phyloP scores from a whole-genome alignment of 139 green algal species.

The Chlorella sp. region DNA sequence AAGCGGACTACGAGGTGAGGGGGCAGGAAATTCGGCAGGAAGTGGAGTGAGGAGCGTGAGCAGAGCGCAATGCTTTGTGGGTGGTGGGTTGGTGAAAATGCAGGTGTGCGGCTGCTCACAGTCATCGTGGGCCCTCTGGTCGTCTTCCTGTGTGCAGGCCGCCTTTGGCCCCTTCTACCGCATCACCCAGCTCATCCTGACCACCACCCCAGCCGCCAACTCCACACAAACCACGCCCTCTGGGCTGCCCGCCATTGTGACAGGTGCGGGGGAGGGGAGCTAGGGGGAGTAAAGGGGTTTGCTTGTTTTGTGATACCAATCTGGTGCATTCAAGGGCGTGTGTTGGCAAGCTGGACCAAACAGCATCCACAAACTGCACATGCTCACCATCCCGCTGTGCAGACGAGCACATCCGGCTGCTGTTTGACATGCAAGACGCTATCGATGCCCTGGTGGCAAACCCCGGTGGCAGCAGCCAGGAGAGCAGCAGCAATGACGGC shows the following conservation, averaged over 20 bases:
- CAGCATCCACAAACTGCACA: too few relatives aligned
- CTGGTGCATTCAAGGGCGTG: too few relatives aligned
- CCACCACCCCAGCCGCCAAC: constrained; percentile 45
- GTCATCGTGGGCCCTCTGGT: too few relatives aligned
- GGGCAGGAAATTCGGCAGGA: neutral
- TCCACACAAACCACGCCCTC: constrained; percentile 30
- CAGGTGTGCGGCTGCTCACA: too few relatives aligned
- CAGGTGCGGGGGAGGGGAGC: neutral
- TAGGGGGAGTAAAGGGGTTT: too few relatives aligned
- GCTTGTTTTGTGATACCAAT: too few relatives aligned
- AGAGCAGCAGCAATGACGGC: neutral
- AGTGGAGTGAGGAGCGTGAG: neutral
- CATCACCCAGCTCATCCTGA: constrained; percentile 83
- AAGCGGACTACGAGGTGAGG: constrained; percentile 76
- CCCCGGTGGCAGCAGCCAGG: neutral
- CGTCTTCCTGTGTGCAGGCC: constrained; percentile 21
- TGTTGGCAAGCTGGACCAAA: too few relatives aligned
- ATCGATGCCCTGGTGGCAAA: constrained; percentile 3
- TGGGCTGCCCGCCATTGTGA: constrained; percentile 75
- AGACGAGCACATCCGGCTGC: constrained; percentile 67
- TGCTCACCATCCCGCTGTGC: neutral
- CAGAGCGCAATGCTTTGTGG: neutral
- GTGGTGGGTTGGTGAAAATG: too few relatives aligned
- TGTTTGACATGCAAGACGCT: constrained; percentile 87
- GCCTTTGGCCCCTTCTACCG: constrained; percentile 94